These are phyloP conservation scores for Leucaena leucocephala DNA, from an alignment of 306 rosid genomes.

Conservation along the genomic window DNA sequence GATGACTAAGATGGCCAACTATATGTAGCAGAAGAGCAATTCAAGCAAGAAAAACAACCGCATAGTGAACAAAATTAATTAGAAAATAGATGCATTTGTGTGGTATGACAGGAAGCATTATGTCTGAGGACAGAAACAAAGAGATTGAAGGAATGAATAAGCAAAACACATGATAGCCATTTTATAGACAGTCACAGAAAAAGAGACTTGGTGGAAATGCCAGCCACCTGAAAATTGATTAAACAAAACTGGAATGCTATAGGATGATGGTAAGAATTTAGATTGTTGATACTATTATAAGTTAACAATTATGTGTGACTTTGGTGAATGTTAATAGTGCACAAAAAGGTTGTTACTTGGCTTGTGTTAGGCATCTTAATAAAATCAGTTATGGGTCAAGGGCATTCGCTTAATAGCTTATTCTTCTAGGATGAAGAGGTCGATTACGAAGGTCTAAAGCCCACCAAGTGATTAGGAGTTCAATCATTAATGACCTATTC, in stretches of 20 bases:
- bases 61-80: neutral
- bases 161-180: neutral
- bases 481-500: neutral
- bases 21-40: conserved; percentile 9
- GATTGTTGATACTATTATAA: neutral
- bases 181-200: neutral
- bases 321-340: neutral
- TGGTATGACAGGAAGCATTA: neutral
- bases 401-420: neutral
- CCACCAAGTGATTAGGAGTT: neutral
- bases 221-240: neutral
- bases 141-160: neutral
- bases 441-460: neutral
- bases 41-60: neutral
- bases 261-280: neutral
- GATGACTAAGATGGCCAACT: conserved; percentile 17
- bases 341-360: neutral
- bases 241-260: neutral
- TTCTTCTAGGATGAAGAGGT: neutral
- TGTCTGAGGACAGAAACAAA: neutral
- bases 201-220: neutral
- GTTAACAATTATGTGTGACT: neutral
- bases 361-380: neutral
- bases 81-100: neutral
- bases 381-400: conserved; percentile 3